These are phyloP conservation scores for Elsinoe ampelina DNA, from an alignment of 2,329 filamentous ascomycete species.

Conservation along the genomic window DNA sequence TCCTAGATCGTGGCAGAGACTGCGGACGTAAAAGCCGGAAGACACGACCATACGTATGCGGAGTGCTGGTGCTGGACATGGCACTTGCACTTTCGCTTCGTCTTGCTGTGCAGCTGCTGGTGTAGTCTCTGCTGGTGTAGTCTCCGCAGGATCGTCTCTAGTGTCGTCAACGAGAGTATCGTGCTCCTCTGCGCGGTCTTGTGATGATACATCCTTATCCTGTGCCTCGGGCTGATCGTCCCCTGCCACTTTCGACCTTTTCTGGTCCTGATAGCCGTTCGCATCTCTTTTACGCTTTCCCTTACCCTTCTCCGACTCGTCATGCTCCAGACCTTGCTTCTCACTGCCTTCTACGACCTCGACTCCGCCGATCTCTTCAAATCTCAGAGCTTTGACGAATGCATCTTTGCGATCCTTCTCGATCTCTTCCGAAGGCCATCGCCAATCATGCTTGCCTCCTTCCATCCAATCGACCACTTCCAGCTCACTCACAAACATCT, in stretches of 20 bases:
- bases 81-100: too few relatives aligned
- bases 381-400: slow-evolving; percentile 55
- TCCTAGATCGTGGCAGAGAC: slow-evolving; percentile 85
- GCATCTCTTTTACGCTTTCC: slow-evolving; percentile 24
- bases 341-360: slow-evolving; percentile 23
- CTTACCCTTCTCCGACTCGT: slow-evolving; percentile 20
- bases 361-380: slow-evolving; percentile 27
- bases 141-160: too few relatives aligned
- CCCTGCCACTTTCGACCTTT: slow-evolving; percentile 28
- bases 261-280: slow-evolving; percentile 20
- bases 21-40: slow-evolving; percentile 93
- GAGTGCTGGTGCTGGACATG: slow-evolving; percentile 56
- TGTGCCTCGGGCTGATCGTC: slow-evolving; percentile 18
- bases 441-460: slow-evolving; percentile 67
- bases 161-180: not conserved
- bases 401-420: slow-evolving; percentile 64
- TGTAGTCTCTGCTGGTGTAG: slow-evolving; percentile 1
- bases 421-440: slow-evolving; percentile 73
- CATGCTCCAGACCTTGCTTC: slow-evolving; percentile 2
- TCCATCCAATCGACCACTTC: slow-evolving; percentile 78
- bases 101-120: not conserved
- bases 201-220: not conserved
- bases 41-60: slow-evolving; percentile 85
- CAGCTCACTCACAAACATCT: slow-evolving; percentile 67
- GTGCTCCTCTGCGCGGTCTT: not conserved